Evolutionary conservation across 768 basidiomycete species (phyloP), one percentile per base, ranked within the genome.

Genomic region (Termitomyces eurrhizus): DNA sequence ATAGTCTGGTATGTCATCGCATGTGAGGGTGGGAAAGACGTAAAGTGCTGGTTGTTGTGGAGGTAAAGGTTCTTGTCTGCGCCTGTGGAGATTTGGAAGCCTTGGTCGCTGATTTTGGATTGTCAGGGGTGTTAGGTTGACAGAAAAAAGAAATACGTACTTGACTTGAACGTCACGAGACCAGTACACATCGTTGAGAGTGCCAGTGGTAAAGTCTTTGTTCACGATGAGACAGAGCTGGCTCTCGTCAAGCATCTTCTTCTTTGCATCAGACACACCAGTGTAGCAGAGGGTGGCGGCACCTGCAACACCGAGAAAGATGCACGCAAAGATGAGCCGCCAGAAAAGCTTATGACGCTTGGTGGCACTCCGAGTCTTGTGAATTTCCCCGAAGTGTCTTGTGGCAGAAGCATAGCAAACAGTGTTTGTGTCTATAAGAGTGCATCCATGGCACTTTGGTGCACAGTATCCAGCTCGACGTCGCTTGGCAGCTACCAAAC

Each of bases 71-170:
- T 92, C 68, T 82, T 83, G 16, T 77, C 60, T 1, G 79, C 79
- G 11, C 70, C 66, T 1, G 89, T 89, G 3, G 89, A 85, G 83
- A 92, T 92, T 69, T 93, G 83, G 70, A 95, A 95, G 64, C 92
- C 85, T 16, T 80, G 82, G 59, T 87, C 89, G 18, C 85, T 85
- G 67, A 14, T 36, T 32, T 0, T 6, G 7, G 7, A 1, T n/a
- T 8, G 26, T 48, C 16, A 48, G 13, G n/a, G n/a, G n/a, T n/a
- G n/a, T n/a, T n/a, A n/a, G n/a, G n/a, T n/a, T n/a, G 14, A 52
- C 54, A n/a, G n/a, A 18, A 14, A 49, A 55, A n/a, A 48, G 65
- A 62, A 24, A 62, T 52, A 67, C 79, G 37, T 59, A 84, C 80
- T 90, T 90, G 68, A 88, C 73, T 62, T 87, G 82, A 58, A 92